Base-by-base conservation (phyloP, 805 yeast genomes). In the Cyberlindnera xishuangbannaensis region DNA sequence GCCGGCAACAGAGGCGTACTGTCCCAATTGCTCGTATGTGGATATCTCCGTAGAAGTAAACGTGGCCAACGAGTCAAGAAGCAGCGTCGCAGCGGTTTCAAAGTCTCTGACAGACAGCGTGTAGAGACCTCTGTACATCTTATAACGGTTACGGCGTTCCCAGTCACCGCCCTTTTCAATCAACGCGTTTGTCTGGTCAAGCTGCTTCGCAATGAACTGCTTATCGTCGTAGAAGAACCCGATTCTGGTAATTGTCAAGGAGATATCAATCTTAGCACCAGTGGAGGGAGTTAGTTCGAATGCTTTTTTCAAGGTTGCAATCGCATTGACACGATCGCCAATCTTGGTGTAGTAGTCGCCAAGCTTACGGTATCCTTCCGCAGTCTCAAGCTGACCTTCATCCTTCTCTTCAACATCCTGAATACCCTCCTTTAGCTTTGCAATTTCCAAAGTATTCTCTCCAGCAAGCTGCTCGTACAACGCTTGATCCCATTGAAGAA, bases 131-230 rank as follows among this genome's bases (percentile, higher is more conserved):
- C 73, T 62, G 61, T 92, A 92, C 6, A 97, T 84, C 65, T 92
- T 92, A 68, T 75, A 86, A 47, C 96, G 68, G 64, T 92, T 92
- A 53, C 95, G 78, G 61, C 98, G 83, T 63, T 92, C 98, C 98
- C 98, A 92, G 59, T 92, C 98, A 42, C 98, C 98, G 36, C 97
- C 98, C 52, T 86, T 83, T 51, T 90, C 97, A 51, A 92, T 86
- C 56, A 85, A 70, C 16, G 64, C 53, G 52, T 82, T 77, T 14
- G 81, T 77, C 47, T 78, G 78, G 35, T 81, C 90, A 44, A 92
- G 70, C 51, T 80, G 79, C 48, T 76, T 76, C 39, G 78, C 72
- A 28, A 83, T 80, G 44, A 74, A 75, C 6, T 64, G 59, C 53
- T 77, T 78, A 61, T 92, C 95, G 51, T 80, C 78, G 58, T 72